These are phyloP conservation scores for Lunasporangiospora selenospora DNA, from an alignment of 192 early-diverging fungal species.

Conservation along the genomic window DNA sequence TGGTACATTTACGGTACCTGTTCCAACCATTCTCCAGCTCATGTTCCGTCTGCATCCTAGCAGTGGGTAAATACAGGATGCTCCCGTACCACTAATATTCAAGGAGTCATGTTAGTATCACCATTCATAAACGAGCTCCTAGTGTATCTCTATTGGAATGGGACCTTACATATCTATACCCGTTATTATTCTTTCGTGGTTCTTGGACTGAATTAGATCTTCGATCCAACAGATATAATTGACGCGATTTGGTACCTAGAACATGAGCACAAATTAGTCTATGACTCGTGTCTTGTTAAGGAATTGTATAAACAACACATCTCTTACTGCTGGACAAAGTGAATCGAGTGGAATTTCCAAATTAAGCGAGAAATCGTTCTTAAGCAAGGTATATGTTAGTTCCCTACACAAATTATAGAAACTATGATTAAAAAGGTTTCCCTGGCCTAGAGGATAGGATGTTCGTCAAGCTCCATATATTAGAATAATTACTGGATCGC, in stretches of 20 bases:
- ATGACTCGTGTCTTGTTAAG: background rate
- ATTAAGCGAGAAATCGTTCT: slow-evolving; percentile 64
- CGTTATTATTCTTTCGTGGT: slow-evolving; percentile 13
- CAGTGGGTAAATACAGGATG: slow-evolving; percentile 92
- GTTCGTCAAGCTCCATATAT: background rate
- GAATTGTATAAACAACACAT: background rate
- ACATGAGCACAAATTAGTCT: background rate
- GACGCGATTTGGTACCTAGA: slow-evolving; percentile 52
- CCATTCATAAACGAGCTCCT: too few relatives aligned
- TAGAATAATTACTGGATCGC: too few relatives aligned
- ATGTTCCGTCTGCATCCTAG: slow-evolving; percentile 67
- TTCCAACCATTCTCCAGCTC: slow-evolving; percentile 74
- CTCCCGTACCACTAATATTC: slow-evolving; percentile 79
- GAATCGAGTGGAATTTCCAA: slow-evolving; percentile 73
- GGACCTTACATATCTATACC: slow-evolving; percentile 75
- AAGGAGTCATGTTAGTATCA: too few relatives aligned
- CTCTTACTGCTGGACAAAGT: slow-evolving; percentile 68
- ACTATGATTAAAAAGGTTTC: background rate
- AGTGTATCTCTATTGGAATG: too few relatives aligned
- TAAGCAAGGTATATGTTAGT: slow-evolving; percentile 66
- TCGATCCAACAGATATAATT: slow-evolving; percentile 78
- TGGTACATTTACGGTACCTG: slow-evolving; percentile 52
- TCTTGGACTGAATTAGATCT: slow-evolving; percentile 56
- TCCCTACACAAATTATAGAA: slow-evolving; percentile 47
- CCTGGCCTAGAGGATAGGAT: background rate